Evolutionary conservation across 306 rosid species (phyloP).

Genomic region (Alnus rubra): DNA sequence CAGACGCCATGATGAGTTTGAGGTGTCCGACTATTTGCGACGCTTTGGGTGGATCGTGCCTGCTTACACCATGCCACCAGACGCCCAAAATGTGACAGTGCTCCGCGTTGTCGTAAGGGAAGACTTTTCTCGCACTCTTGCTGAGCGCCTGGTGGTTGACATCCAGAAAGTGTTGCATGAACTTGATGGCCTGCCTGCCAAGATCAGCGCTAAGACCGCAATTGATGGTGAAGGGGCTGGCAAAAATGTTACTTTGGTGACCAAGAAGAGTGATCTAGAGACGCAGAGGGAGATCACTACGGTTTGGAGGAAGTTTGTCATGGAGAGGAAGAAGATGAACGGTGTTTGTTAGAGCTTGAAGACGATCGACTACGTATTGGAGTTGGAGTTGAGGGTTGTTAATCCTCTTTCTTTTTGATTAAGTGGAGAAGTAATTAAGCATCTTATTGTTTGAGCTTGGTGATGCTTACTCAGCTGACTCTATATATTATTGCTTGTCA

Average conservation of each 20-base stretch:
- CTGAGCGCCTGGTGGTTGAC: slow-evolving; percentile 77
- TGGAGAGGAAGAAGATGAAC: slow-evolving; percentile 69
- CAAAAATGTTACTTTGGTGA: slow-evolving; percentile 27
- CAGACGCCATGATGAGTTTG: slow-evolving; percentile 63
- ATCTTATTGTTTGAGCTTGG: neutral
- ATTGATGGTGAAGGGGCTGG: slow-evolving; percentile 17
- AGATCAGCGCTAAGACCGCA: slow-evolving; percentile 28
- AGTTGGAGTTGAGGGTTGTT: neutral
- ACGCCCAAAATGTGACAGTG: slow-evolving; percentile 79
- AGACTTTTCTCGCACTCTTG: slow-evolving; percentile 85
- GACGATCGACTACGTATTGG: neutral
- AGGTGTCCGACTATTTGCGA: slow-evolving; percentile 63
- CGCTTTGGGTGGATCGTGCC: slow-evolving; percentile 97
- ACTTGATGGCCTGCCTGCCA: slow-evolving; percentile 62
- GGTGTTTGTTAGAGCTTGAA: slow-evolving; percentile 55
- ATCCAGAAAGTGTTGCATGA: slow-evolving; percentile 71
- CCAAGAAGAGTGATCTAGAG: slow-evolving; percentile 58
- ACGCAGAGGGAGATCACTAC: slow-evolving; percentile 71
- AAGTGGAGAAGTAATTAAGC: neutral
- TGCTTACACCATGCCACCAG: slow-evolving; percentile 90
- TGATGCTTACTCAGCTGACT: neutral
- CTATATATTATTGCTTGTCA: neutral
- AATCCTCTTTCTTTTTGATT: neutral
- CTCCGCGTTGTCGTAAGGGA: slow-evolving; percentile 86
- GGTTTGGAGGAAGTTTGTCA: slow-evolving; percentile 75